Evolutionary conservation across 129 eudicot species (phyloP).

Genomic region (Smallanthus sonchifolius): DNA sequence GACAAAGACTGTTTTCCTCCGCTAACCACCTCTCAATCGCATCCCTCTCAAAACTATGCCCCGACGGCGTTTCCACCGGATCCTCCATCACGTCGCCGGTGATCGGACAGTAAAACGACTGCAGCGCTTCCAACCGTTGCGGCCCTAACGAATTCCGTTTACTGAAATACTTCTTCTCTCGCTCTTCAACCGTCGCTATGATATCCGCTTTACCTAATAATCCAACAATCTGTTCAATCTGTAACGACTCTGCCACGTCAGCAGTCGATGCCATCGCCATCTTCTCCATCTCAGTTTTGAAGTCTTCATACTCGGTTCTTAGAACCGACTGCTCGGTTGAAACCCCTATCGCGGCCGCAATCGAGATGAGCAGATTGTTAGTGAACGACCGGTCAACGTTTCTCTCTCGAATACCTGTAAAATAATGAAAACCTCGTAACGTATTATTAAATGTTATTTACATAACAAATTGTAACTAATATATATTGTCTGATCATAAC

Average conservation of each 20-base stretch:
- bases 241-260: slow-evolving; percentile 27
- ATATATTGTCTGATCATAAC: too few species aligned
- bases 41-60: slow-evolving; percentile 40
- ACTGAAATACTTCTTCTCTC: slow-evolving; percentile 40
- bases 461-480: too few species aligned
- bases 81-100: slow-evolving; percentile 51
- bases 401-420: slow-evolving; percentile 25
- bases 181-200: slow-evolving; percentile 32
- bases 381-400: slow-evolving; percentile 34
- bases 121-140: slow-evolving; percentile 43
- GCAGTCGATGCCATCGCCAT: neutral
- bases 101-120: slow-evolving; percentile 48
- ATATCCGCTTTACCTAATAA: slow-evolving; percentile 44
- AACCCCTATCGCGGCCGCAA: slow-evolving; percentile 35
- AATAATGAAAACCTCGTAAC: too few species aligned
- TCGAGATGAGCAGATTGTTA: slow-evolving; percentile 28
- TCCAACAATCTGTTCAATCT: slow-evolving; percentile 35
- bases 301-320: slow-evolving; percentile 37
- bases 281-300: slow-evolving; percentile 36
- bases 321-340: slow-evolving; percentile 34
- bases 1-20: slow-evolving; percentile 40
- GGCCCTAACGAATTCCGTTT: slow-evolving; percentile 44
- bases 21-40: slow-evolving; percentile 50
- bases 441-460: too few species aligned
- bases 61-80: slow-evolving; percentile 45